A percentile compares a stretch with the other conserved stretches of the same genome.
These are phyloP conservation scores for Aphanomyces stellatus DNA, from an alignment of 352 stramenopile species.

Conservation along the genomic window DNA sequence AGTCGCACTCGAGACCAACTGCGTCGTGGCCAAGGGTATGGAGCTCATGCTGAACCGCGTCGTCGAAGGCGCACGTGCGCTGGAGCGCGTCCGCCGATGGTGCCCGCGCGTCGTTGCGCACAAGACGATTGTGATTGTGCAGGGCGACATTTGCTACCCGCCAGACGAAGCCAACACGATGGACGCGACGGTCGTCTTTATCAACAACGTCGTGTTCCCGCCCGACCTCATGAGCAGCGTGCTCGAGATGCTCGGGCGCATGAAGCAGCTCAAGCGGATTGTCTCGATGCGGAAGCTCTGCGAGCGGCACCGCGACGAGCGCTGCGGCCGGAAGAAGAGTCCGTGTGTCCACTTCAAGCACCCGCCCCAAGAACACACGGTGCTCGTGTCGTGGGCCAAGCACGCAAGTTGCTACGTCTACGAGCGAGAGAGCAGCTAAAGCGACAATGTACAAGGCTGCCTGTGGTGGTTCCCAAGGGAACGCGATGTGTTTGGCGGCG, in stretches of 20 bases:
- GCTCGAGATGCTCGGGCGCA: conserved; percentile 45
- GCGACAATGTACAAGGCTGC: no score
- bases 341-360: conserved; percentile 63
- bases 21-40: conserved; percentile 55
- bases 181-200: conserved; percentile 77
- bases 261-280: conserved; percentile 53
- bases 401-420: conserved; percentile 73
- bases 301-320: conserved; percentile 54
- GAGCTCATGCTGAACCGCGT: conserved; percentile 83
- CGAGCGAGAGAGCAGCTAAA: conserved; percentile 39
- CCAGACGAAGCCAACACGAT: conserved; percentile 40
- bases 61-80: conserved; percentile 39
- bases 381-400: conserved; percentile 71
- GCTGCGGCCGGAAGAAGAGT: conserved; percentile 45
- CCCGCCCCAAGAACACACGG: conserved; percentile 51
- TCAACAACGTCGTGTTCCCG: conserved; percentile 82
- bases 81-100: conserved; percentile 39
- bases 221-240: conserved; percentile 68
- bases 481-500: no score
- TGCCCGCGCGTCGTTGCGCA: conserved; percentile 30
- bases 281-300: conserved; percentile 76
- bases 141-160: conserved; percentile 63
- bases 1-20: conserved; percentile 57
- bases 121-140: conserved; percentile 57
- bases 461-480: no score